Evolutionary conservation across 2,329 filamentous ascomycete species (phyloP).

Genomic region (Dactylonectria estremocensis): DNA sequence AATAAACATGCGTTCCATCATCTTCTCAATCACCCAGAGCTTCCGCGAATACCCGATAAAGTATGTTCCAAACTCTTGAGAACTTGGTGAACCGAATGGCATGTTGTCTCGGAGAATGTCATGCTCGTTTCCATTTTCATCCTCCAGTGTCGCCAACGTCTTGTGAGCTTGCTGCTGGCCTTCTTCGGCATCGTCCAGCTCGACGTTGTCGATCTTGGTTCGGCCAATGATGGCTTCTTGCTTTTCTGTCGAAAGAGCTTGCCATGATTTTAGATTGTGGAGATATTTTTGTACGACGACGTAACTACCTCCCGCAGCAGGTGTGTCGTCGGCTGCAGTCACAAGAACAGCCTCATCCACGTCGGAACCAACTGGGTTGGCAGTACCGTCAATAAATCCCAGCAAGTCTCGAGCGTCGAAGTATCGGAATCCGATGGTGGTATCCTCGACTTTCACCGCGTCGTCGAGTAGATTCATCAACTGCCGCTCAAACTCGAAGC

Average conservation of each 20-base stretch:
- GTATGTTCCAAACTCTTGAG: constrained; percentile 69
- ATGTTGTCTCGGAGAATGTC: constrained; percentile 72
- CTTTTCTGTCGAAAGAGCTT: constrained; percentile 60
- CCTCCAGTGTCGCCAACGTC: constrained; percentile 67
- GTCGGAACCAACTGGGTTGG: constrained; percentile 67
- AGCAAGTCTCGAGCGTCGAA: constrained; percentile 72
- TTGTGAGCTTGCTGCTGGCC: constrained; percentile 68
- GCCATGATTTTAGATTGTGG: constrained; percentile 66
- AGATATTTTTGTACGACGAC: constrained; percentile 73
- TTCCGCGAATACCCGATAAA: constrained; percentile 69
- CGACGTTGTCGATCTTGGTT: constrained; percentile 71
- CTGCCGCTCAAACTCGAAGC: constrained; percentile 72
- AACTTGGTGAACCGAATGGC: constrained; percentile 70
- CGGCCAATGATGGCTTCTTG: constrained; percentile 72
- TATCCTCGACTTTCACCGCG: constrained; percentile 64
- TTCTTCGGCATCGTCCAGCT: constrained; percentile 65
- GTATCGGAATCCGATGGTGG: constrained; percentile 71
- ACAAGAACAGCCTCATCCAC: constrained; percentile 62
- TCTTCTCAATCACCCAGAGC: constrained; percentile 71
- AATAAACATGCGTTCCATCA: constrained; percentile 72
- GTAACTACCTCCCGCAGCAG: constrained; percentile 66
- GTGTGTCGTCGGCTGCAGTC: constrained; percentile 56
- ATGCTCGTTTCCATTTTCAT: constrained; percentile 65
- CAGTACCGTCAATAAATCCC: constrained; percentile 73
- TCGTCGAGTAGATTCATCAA: constrained; percentile 65